Evolutionary conservation across 2,329 filamentous ascomycete genomes (phyloP).

Genomic region (Daldinia sp.): DNA sequence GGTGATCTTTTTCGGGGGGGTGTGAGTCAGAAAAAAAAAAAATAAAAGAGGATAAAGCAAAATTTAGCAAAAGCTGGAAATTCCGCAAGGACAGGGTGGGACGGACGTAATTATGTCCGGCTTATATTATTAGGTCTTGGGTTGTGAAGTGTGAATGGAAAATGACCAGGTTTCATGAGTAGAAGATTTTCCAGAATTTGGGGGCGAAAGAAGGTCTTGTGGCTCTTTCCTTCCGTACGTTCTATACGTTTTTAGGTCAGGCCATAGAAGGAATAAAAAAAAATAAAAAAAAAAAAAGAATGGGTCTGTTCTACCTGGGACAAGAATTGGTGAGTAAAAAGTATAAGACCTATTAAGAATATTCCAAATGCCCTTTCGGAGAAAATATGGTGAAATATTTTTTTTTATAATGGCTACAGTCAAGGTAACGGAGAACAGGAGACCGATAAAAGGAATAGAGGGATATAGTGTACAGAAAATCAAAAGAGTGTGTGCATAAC

Average conservation of each 20-base stretch:
- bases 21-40: slow-evolving; percentile 17
- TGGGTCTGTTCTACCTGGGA: slow-evolving; percentile 36
- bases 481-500: slow-evolving; percentile 10
- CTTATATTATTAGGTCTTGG: slow-evolving; percentile 36
- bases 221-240: slow-evolving; percentile 20
- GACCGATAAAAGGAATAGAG: slow-evolving; percentile 23
- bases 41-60: slow-evolving; percentile 15
- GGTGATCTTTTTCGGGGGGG: not conserved
- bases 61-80: slow-evolving; percentile 21
- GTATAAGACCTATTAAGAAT: slow-evolving; percentile 20
- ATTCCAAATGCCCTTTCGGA: slow-evolving; percentile 13
- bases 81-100: slow-evolving; percentile 23
- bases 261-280: slow-evolving; percentile 25
- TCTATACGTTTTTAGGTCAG: slow-evolving; percentile 28
- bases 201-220: slow-evolving; percentile 37
- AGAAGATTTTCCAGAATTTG: slow-evolving; percentile 30
- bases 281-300: slow-evolving; percentile 9
- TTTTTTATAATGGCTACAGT: slow-evolving; percentile 39
- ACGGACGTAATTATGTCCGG: slow-evolving; percentile 38
- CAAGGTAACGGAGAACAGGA: slow-evolving; percentile 38
- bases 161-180: slow-evolving; percentile 34
- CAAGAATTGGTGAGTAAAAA: slow-evolving; percentile 23
- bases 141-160: slow-evolving; percentile 17
- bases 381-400: slow-evolving; percentile 30
- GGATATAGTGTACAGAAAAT: slow-evolving; percentile 8